Conservation (phyloP, 371 early-diverging fungal species). For the Parasitella parasitica region DNA sequence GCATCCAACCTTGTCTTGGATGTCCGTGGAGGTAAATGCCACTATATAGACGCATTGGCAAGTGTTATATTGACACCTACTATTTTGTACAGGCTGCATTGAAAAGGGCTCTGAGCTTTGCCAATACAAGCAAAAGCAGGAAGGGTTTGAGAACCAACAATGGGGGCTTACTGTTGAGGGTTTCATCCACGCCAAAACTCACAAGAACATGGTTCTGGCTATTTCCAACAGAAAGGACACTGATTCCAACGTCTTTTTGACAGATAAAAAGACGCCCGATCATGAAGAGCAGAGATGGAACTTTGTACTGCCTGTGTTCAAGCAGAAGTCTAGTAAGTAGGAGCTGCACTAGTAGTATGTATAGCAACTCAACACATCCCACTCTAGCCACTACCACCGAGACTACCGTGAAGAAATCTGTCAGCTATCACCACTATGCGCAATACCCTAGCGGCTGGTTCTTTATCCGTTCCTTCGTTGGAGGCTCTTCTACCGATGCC, state of each 20-base stretch:
- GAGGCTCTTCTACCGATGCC: slow-evolving; percentile 20
- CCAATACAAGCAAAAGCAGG: slow-evolving; percentile 44
- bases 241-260: slow-evolving; percentile 9
- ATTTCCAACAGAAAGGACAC: slow-evolving; percentile 7
- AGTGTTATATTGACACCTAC: neutral
- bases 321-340: slow-evolving; percentile 39
- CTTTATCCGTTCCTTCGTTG: slow-evolving; percentile 36
- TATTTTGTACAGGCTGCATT: slow-evolving; percentile 25
- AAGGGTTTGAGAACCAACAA: slow-evolving; percentile 36
- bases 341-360: too few relatives aligned
- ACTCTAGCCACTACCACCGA: slow-evolving; percentile 19
- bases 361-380: neutral
- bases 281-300: slow-evolving; percentile 50
- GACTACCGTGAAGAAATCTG: slow-evolving; percentile 29
- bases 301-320: slow-evolving; percentile 48
- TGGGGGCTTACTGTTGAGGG: slow-evolving; percentile 50
- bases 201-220: slow-evolving; percentile 30
- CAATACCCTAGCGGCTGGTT: slow-evolving; percentile 48
- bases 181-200: slow-evolving; percentile 30
- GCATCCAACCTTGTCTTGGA: slow-evolving; percentile 58
- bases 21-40: slow-evolving; percentile 49
- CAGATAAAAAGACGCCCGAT: slow-evolving; percentile 29
- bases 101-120: slow-evolving; percentile 32
- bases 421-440: slow-evolving; percentile 37
- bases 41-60: neutral